These are phyloP conservation scores for Alternaria dauci DNA, from an alignment of 2,329 filamentous ascomycete species.

Conservation along the genomic window DNA sequence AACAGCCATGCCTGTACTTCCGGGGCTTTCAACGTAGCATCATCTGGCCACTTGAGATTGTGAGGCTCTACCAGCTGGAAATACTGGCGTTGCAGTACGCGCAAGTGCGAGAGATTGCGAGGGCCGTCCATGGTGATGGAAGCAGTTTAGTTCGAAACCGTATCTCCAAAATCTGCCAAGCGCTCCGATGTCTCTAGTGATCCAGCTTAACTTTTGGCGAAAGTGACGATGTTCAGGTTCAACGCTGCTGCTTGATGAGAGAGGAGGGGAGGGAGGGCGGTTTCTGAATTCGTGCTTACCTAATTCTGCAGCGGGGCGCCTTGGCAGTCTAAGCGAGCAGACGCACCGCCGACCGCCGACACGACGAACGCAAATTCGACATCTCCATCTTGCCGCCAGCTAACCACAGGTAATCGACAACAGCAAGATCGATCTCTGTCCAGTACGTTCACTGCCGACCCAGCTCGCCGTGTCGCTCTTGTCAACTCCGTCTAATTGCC, in stretches of 20 bases:
- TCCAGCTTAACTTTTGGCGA: not conserved
- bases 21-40: constrained; percentile 65
- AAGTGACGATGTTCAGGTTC: not conserved
- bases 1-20: constrained; percentile 73
- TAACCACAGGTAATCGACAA: constrained; percentile 40
- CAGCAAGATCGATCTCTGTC: constrained; percentile 48
- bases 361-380: constrained; percentile 31
- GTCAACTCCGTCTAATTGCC: constrained; percentile 24
- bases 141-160: not conserved
- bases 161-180: not conserved
- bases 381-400: constrained; percentile 45
- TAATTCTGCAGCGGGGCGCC: constrained; percentile 29
- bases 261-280: constrained; percentile 1
- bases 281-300: constrained; percentile 28
- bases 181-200: not conserved
- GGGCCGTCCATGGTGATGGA: constrained; percentile 23
- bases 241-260: not conserved
- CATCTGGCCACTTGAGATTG: constrained; percentile 69
- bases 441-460: constrained; percentile 39
- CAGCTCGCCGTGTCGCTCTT: constrained; percentile 10
- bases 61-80: constrained; percentile 74
- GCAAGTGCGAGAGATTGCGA: constrained; percentile 22
- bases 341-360: constrained; percentile 25
- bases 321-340: constrained; percentile 22
- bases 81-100: constrained; percentile 74